Base-by-base conservation (phyloP, 2,329 filamentous ascomycete genomes). In the Leptographium radiaticola region DNA sequence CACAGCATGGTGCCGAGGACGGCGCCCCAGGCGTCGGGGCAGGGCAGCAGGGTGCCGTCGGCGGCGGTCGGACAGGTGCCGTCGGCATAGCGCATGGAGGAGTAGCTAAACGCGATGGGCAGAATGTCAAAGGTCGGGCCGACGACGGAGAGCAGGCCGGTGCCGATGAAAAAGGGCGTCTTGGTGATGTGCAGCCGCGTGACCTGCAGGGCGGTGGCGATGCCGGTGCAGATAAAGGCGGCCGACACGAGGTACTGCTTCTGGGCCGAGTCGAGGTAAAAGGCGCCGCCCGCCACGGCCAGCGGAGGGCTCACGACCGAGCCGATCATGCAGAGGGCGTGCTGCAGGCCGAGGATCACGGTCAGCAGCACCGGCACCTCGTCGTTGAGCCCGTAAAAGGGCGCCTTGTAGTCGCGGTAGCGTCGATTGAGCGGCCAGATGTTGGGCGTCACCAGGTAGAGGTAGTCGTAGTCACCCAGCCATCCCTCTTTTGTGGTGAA, bases 381-480 rank as follows among this genome's bases (percentile, higher is more conserved):
- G 66, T 90, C 86, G 61, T 91, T 78, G 42, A 91, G 79, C n/a
- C 87, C 87, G 62, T 91, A 93, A 67, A 94, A 93, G 0, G 87
- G 87, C 36, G 84, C n/a, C n/a, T n/a, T n/a, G n/a, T n/a, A 80
- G n/a, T 75, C 71, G 58, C 70, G 68, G 38, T 66, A 66, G 8
- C 70, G 62, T 65, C 78, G 80, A 64, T 78, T 82, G 75, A 93
- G 82, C 67, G 95, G 95, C 0, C 90, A 90, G 25, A 95, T 69
- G 60, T 87, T 89, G 1, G 81, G 87, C 25, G 73, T 81, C 74
- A 96, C 95, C 42, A 96, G 81, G 63, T 89, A 93, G 39, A 67
- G 86, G 76, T 96, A 96, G 75, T 96, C 86, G 68, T 96, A 96
- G 62, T 82, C 76, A 58, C 90, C 90, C 54, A 96, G 68, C 31